These are phyloP conservation scores for Boletus subparvulus DNA, from an alignment of 768 basidiomycete genomes.

Conservation along the genomic window DNA sequence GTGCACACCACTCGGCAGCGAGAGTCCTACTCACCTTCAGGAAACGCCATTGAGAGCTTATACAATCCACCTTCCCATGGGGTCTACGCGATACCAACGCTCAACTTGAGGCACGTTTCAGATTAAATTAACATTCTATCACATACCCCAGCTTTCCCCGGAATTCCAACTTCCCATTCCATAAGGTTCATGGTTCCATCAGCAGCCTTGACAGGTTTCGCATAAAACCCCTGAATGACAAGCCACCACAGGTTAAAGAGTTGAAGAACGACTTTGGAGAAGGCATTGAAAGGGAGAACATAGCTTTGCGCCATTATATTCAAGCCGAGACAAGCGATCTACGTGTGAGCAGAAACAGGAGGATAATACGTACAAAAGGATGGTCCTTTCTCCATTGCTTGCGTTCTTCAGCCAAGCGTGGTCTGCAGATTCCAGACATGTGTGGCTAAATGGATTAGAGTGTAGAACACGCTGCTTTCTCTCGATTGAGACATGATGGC, in stretches of 20 bases:
- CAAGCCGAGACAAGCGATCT: conserved; percentile 1
- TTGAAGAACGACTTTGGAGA: background rate
- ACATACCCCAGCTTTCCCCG: conserved; percentile 85
- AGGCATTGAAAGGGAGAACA: background rate
- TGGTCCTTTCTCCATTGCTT: conserved; percentile 99
- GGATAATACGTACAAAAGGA: conserved; percentile 75
- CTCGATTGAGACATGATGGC: too few relatives aligned
- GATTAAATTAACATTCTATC: conserved; percentile 1
- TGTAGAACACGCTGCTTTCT: background rate
- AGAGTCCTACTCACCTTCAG: conserved; percentile 67
- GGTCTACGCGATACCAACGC: conserved; percentile 54
- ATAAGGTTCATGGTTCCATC: conserved; percentile 96
- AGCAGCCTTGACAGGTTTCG: conserved; percentile 83
- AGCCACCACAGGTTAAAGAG: conserved; percentile 4
- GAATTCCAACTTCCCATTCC: conserved; percentile 99
- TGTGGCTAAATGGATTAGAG: conserved; percentile 2
- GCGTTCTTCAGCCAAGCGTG: conserved; percentile 92
- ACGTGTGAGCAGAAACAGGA: background rate
- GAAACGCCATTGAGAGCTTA: conserved; percentile 92
- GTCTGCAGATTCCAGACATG: conserved; percentile 90
- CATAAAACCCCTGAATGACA: conserved; percentile 84
- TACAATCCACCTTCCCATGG: conserved; percentile 97
- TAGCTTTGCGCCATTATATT: background rate
- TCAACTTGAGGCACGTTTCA: conserved; percentile 11
- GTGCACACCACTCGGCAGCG: background rate